A percentile compares a stretch with the other conserved stretches of the same genome.
Evolutionary conservation across 768 basidiomycete species (phyloP).

Genomic region (Kwoniella mangroviensis): DNA sequence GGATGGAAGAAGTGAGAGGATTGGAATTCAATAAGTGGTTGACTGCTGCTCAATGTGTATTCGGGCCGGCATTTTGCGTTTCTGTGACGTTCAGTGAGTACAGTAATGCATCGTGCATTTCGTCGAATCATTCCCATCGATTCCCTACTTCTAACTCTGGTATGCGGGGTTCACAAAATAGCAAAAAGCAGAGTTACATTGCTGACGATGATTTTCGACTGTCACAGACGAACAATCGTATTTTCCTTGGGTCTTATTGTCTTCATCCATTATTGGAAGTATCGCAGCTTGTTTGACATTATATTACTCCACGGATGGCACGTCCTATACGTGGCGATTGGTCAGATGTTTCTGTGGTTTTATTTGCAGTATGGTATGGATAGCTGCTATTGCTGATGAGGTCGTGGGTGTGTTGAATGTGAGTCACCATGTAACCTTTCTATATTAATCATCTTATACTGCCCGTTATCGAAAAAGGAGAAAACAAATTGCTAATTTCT

Average conservation of each 20-base stretch:
- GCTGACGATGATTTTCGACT: not conserved
- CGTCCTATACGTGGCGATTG: slow-evolving; percentile 66
- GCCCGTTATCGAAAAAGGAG: not conserved
- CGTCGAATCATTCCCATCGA: not conserved
- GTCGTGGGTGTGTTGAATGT: slow-evolving; percentile 90
- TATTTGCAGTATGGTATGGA: slow-evolving; percentile 89
- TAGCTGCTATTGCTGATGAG: slow-evolving; percentile 96
- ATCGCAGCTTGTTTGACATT: slow-evolving; percentile 65
- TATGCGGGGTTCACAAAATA: too few species aligned
- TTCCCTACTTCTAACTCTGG: too few species aligned
- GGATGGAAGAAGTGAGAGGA: slow-evolving; percentile 39
- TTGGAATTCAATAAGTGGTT: slow-evolving; percentile 67
- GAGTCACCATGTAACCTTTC: slow-evolving; percentile 31
- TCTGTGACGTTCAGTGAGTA: slow-evolving; percentile 76
- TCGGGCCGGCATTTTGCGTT: slow-evolving; percentile 79
- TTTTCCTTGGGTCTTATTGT: slow-evolving; percentile 57
- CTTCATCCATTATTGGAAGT: slow-evolving; percentile 65
- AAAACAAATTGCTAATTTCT: too few species aligned
- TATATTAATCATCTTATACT: not conserved
- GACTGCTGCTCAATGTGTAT: slow-evolving; percentile 77
- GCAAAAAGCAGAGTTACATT: not conserved
- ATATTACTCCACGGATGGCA: slow-evolving; percentile 67
- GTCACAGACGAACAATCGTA: slow-evolving; percentile 22
- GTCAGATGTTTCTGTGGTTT: slow-evolving; percentile 89
- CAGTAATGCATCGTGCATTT: not conserved